Percentiles rank a stretch among this genome's conserved stretches.
phyloP scores from a whole-genome alignment of 73 alveolate genomes.

The Tetrahymena thermophila region DNA sequence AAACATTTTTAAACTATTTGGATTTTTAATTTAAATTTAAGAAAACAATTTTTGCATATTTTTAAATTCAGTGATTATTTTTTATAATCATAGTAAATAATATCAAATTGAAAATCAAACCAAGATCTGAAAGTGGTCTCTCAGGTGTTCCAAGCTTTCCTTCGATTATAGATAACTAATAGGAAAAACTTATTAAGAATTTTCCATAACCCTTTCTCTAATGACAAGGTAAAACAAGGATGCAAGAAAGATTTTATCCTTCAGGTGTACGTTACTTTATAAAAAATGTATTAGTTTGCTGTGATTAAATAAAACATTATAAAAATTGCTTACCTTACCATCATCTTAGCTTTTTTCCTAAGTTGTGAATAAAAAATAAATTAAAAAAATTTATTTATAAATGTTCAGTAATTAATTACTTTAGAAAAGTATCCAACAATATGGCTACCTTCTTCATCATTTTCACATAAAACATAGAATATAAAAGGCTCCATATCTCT shows the following conservation, averaged over 20 bases:
- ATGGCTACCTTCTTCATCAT: constrained; percentile 64
- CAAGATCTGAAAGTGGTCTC: constrained; percentile 87
- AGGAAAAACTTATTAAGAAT: constrained; percentile 71
- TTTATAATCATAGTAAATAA: no score
- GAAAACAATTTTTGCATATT: no score
- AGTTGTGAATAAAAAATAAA: background rate
- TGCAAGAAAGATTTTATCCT: constrained; percentile 33
- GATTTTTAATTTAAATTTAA: no score
- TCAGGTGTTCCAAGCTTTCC: constrained; percentile 90
- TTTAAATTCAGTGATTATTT: no score
- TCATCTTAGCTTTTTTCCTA: background rate
- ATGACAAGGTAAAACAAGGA: constrained; percentile 66
- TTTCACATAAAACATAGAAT: constrained; percentile 79
- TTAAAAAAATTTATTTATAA: background rate
- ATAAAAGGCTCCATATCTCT: constrained; percentile 82
- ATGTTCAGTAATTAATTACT: constrained; percentile 14
- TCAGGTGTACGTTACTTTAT: constrained; percentile 16
- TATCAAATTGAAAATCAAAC: background rate
- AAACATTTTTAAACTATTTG: no score
- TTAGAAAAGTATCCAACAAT: constrained; percentile 73
- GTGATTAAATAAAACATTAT: background rate
- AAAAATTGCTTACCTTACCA: background rate
- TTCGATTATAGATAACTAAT: constrained; percentile 58
- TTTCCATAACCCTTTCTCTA: constrained; percentile 91
- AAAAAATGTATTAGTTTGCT: background rate